A percentile compares a stretch with the other conserved stretches of the same genome.
Evolutionary conservation across 768 basidiomycete genomes (phyloP).

Genomic region (Boletus fagicola): DNA sequence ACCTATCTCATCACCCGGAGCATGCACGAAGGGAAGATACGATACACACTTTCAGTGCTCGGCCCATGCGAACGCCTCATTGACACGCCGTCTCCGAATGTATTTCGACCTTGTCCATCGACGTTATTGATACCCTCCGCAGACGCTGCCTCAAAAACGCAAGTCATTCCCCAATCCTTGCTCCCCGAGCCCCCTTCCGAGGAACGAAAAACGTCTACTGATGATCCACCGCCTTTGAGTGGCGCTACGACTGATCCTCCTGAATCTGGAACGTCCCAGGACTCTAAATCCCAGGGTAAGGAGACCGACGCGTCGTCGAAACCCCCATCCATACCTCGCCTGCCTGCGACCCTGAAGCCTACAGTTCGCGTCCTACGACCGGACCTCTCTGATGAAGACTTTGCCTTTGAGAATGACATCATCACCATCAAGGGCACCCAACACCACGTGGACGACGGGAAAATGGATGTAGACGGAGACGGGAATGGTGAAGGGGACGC

Average conservation of each 20-base stretch:
- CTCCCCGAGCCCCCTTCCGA: neutral
- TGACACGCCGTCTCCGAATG: neutral
- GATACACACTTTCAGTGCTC: conserved; percentile 22
- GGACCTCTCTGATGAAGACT: conserved; percentile 21
- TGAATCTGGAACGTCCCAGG: neutral
- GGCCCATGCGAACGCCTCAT: neutral
- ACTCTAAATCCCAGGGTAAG: neutral
- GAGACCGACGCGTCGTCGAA: neutral
- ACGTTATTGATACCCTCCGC: neutral
- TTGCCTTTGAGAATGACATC: conserved; percentile 21
- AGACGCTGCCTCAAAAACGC: conserved; percentile 6
- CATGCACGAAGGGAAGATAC: conserved; percentile 6
- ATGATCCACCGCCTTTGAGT: neutral
- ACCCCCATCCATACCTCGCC: neutral
- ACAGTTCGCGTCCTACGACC: conserved; percentile 14
- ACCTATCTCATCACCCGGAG: conserved; percentile 22
- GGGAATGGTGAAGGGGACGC: neutral
- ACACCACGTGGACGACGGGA: conserved; percentile 2
- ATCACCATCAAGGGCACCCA: conserved; percentile 15
- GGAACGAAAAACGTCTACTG: neutral
- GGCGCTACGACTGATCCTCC: conserved; percentile 2
- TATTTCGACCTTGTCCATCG: neutral
- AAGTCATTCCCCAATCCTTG: neutral
- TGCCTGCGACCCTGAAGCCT: neutral
- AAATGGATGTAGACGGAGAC: conserved; percentile 16